phyloP scores from a whole-genome alignment of 176 grass and related monocot species.

The Carex scoparia region DNA sequence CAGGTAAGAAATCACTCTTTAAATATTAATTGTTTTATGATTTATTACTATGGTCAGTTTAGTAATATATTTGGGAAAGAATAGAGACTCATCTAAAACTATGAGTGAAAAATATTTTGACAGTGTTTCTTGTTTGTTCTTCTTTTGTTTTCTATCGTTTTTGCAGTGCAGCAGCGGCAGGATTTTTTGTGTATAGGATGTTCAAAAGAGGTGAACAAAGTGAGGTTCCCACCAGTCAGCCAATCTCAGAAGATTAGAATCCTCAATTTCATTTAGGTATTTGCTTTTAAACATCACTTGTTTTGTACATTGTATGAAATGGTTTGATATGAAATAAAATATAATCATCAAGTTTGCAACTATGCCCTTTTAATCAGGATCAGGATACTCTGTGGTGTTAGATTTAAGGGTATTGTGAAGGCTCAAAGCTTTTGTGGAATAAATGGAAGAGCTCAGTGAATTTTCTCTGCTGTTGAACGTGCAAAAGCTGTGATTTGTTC shows the following conservation, averaged over 20 bases:
- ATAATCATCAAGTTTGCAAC: neutral
- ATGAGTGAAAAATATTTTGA: neutral
- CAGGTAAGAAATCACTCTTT: neutral
- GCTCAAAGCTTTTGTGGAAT: neutral
- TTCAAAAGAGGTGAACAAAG: constrained; percentile 6
- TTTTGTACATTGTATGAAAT: neutral
- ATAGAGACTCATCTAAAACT: neutral
- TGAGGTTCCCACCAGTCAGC: constrained; percentile 2
- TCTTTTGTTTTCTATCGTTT: neutral
- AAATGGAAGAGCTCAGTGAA: neutral
- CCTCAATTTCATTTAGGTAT: constrained; percentile 11
- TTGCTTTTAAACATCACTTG: neutral
- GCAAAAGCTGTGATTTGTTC: constrained; percentile 1
- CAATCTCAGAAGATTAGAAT: constrained; percentile 16
- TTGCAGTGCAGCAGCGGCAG: constrained; percentile 13
- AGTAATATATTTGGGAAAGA: neutral
- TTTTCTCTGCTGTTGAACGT: neutral
- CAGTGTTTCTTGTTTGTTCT: neutral
- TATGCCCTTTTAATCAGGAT: neutral
- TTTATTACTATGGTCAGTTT: neutral
- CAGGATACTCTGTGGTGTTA: neutral
- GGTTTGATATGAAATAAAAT: neutral
- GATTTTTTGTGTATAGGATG: constrained; percentile 22
- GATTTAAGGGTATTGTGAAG: neutral
- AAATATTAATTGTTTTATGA: neutral